A percentile compares a stretch with the other conserved stretches of the same genome.
Conservation (phyloP, 2,329 filamentous ascomycete species). For the Colletotrichum tropicicola region DNA sequence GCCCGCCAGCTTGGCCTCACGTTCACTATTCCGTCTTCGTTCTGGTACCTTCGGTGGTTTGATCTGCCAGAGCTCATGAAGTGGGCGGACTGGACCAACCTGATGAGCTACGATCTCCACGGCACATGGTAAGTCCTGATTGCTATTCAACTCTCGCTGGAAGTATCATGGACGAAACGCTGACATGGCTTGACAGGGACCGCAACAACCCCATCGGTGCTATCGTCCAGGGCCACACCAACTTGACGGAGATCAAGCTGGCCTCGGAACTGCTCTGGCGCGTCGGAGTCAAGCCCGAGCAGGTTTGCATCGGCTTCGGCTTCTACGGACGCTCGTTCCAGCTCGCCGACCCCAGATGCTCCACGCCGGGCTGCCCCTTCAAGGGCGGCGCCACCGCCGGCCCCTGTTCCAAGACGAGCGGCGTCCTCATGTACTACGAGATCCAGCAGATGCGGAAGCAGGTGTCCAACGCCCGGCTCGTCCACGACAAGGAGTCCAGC, state of each 20-base stretch:
- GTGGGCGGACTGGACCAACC: conserved; percentile 50
- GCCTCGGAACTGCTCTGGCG: conserved; percentile 54
- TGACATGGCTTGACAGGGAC: no score
- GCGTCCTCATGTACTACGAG: conserved; percentile 35
- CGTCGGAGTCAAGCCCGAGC: conserved; percentile 47
- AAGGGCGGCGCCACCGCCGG: conserved; percentile 30
- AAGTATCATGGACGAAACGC: no score
- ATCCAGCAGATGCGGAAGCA: conserved; percentile 36
- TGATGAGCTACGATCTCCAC: conserved; percentile 34
- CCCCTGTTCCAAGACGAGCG: conserved; percentile 31
- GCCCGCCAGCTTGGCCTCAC: conserved; percentile 36
- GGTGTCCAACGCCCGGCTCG: conserved; percentile 29
- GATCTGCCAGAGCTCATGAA: conserved; percentile 33
- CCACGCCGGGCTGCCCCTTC: conserved; percentile 33
- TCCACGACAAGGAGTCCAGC: conserved; percentile 37
- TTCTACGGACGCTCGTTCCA: conserved; percentile 3
- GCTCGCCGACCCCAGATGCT: conserved; percentile 14
- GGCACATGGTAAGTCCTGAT: no score
- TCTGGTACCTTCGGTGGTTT: conserved; percentile 40
- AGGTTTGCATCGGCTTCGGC: conserved; percentile 49
- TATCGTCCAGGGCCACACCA: conserved; percentile 5
- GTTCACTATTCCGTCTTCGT: conserved; percentile 37
- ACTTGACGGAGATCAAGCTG: conserved; percentile 18
- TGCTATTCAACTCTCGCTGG: conserved; percentile 37
- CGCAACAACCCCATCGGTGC: conserved; percentile 21